Conservation (phyloP, 2,329 filamentous ascomycete genomes). For the Gliomastix tumulicola region DNA sequence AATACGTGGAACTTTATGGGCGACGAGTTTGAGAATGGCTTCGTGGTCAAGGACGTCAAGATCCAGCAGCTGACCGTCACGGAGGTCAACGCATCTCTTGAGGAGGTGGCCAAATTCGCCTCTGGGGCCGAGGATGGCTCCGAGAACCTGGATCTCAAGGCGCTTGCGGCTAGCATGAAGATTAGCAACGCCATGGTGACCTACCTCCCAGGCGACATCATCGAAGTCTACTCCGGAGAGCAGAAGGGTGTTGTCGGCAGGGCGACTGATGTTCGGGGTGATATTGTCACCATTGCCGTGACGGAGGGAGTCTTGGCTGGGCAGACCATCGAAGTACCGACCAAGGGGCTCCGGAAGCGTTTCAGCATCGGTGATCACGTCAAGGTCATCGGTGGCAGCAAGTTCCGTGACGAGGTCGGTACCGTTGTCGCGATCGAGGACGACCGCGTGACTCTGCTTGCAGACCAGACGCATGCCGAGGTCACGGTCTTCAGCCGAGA, state of each 20-base stretch:
- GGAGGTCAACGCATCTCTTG: slow-evolving; percentile 85
- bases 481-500: slow-evolving; percentile 98
- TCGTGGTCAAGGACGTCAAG: slow-evolving; percentile 89
- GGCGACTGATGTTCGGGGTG: slow-evolving; percentile 77
- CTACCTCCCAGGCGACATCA: slow-evolving; percentile 89
- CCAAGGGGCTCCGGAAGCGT: slow-evolving; percentile 84
- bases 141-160: slow-evolving; percentile 86
- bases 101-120: slow-evolving; percentile 93
- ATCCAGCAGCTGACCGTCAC: slow-evolving; percentile 79
- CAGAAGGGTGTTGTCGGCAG: slow-evolving; percentile 86
- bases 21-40: slow-evolving; percentile 88
- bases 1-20: slow-evolving; percentile 81
- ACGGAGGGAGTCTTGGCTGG: slow-evolving; percentile 75
- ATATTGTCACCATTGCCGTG: slow-evolving; percentile 86
- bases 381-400: slow-evolving; percentile 94
- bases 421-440: slow-evolving; percentile 93
- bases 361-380: slow-evolving; percentile 95
- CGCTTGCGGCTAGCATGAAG: slow-evolving; percentile 83
- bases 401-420: slow-evolving; percentile 90
- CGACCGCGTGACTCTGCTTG: slow-evolving; percentile 86
- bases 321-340: slow-evolving; percentile 84
- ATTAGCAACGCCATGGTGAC: slow-evolving; percentile 73
- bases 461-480: slow-evolving; percentile 86
- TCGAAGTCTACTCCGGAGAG: slow-evolving; percentile 93
- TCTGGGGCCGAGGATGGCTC: slow-evolving; percentile 85